Evolutionary conservation across 1,284 basidiomycete species (phyloP).

Genomic region (Phylloporus gajari): DNA sequence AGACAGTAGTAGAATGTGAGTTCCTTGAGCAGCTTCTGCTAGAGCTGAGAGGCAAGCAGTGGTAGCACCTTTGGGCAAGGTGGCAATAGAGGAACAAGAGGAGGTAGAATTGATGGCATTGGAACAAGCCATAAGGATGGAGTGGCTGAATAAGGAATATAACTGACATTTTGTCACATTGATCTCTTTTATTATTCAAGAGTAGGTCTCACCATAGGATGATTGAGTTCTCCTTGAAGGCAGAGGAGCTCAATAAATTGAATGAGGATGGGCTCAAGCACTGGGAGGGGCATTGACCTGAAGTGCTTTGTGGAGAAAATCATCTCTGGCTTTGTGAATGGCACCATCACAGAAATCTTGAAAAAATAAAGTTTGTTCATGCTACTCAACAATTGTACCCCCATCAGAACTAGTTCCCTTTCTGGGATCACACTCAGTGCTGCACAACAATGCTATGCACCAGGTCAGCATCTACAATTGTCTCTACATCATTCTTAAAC

Average conservation of each 20-base stretch:
- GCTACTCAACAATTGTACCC: neutral
- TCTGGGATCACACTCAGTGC: conserved; percentile 66
- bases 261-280: conserved; percentile 96
- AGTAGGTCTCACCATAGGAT: too few species aligned
- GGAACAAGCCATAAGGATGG: too few species aligned
- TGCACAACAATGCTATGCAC: conserved; percentile 89
- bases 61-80: too few species aligned
- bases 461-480: conserved; percentile 80
- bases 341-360: conserved; percentile 69
- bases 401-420: conserved; percentile 33
- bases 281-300: conserved; percentile 87
- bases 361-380: neutral
- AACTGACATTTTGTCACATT: too few species aligned
- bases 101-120: too few species aligned
- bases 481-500: conserved; percentile 73
- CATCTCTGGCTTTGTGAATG: conserved; percentile 91
- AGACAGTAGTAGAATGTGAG: too few species aligned
- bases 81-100: too few species aligned
- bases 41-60: too few species aligned
- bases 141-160: too few species aligned
- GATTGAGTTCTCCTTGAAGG: too few species aligned
- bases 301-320: conserved; percentile 95
- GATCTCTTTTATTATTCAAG: too few species aligned
- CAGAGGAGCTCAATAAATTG: conserved; percentile 93
- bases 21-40: too few species aligned